Evolutionary conservation across 1,284 basidiomycete genomes (phyloP), one percentile per base, ranked within the genome.

Genomic region (Filobasidium uniguttulatum): DNA sequence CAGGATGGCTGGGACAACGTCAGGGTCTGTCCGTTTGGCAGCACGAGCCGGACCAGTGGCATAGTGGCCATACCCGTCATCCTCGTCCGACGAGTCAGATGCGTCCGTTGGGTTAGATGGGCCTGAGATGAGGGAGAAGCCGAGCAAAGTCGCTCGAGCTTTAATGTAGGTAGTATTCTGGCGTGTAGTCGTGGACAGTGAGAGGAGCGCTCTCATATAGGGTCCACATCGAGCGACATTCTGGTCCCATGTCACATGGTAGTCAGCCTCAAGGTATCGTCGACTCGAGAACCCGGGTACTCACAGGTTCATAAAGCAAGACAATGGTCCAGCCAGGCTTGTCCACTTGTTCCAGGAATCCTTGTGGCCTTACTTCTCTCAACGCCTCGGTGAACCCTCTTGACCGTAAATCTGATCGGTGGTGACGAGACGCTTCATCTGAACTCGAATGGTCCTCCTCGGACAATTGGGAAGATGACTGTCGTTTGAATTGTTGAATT

Each of bases 1-100:
- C 34, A 69, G 58, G 35, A 69, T 47, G 3, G 63, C 62, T 8
- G 67, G 67, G n/a, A 69, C 52, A 1, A 69, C 67, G 37, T 68
- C 67, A 2, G 62, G 60, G 56, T 69, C 67, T 28, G 50, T 49
- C 20, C 40, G 19, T 52, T 48, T 17, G 57, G 53, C 55, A 5
- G 53, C 48, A n/a, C 46, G 48, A 17, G 44, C 44, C 5, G 60
- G 58, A 1, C n/a, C n/a, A n/a, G n/a, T n/a, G n/a, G n/a, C n/a
- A n/a, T n/a, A n/a, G n/a, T n/a, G n/a, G n/a, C n/a, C n/a, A n/a
- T n/a, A n/a, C n/a, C n/a, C n/a, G n/a, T n/a, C n/a, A n/a, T n/a
- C n/a, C n/a, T n/a, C n/a, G n/a, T n/a, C n/a, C n/a, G n/a, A n/a
- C n/a, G n/a, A n/a, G n/a, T n/a, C n/a, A n/a, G n/a, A n/a, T n/a